Evolutionary conservation across 2,329 filamentous ascomycete genomes (phyloP), one percentile per base, ranked within the genome.

Genomic region (Ambrosiella cleistominuta): DNA sequence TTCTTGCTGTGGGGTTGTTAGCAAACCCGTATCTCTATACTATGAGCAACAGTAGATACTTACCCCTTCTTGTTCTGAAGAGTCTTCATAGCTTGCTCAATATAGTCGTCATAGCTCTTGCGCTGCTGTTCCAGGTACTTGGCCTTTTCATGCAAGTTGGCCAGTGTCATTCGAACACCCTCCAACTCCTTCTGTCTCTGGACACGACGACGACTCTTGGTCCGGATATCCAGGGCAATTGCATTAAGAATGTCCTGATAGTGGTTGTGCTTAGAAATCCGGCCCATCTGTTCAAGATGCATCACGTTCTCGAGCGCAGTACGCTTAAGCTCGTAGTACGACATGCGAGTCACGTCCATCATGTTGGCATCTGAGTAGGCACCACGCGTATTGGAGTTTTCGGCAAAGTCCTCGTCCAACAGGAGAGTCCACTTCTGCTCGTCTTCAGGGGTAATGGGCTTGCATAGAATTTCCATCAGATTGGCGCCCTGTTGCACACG

Each of bases 221-320:
- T 95, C 51, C 94, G 85, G 67, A 98, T 98, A 67, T 98, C 93
- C 59, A 94, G 79, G 1, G 93, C 93, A 65, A 98, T 96, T 62
- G 89, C 88, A 67, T 98, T 98, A 63, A 98, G 79, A n/a, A 98
- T 79, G 67, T 98, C 93, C 71, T 98, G 93, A 71, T 97, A 98
- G 67, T 87, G 82, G 70, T 98, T 97, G 66, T 89, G 76, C 67
- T 81, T 80, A n/a, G 84, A 89, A 64, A 98, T 90, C 66, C 90
- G 85, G 60, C 90, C 90, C 66, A 85, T 78, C 63, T 87, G 82
- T 71, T 98, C 91, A 44, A 98, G 79, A 13, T 81, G 79, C 72
- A 98, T 82, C 61, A 98, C 88, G 66, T 97, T 97, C 70, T 98
- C 90, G 6, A 98, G 76, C 2, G 90, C 90, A 60, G 85, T 93